A percentile compares a stretch with the other conserved stretches of the same genome.
Conservation (phyloP, 495 filamentous ascomycete species). For the Podospora conica region DNA sequence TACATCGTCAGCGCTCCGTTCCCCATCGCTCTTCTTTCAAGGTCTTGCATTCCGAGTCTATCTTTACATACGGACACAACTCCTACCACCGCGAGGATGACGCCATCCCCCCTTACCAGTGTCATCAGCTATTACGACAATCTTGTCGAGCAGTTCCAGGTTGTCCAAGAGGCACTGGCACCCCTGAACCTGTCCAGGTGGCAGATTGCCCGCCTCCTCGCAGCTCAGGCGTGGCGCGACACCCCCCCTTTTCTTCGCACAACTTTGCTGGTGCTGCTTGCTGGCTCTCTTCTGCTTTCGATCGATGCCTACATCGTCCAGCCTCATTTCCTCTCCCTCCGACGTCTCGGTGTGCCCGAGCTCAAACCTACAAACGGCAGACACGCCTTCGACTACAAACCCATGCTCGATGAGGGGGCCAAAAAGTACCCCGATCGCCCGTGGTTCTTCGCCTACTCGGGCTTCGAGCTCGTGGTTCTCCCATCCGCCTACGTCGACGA, state of each 20-base stretch:
- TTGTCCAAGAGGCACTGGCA: background rate
- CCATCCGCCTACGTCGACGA: conserved; percentile 9
- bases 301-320: conserved; percentile 1
- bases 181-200: conserved; percentile 5
- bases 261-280: background rate
- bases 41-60: no score
- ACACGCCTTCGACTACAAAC: conserved; percentile 9
- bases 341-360: conserved; percentile 5
- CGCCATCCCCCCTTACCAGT: background rate
- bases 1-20: background rate
- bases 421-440: conserved; percentile 5
- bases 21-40: no score
- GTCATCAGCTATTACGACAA: background rate
- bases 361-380: background rate
- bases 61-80: background rate
- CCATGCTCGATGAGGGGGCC: conserved; percentile 4
- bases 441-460: conserved; percentile 9
- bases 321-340: conserved; percentile 5
- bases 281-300: background rate
- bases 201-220: conserved; percentile 2
- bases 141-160: background rate
- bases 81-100: background rate
- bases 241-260: background rate
- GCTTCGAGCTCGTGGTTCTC: conserved; percentile 8
- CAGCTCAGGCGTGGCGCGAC: conserved; percentile 4